These are phyloP conservation scores for Leptographium flavum DNA, from an alignment of 2,329 filamentous ascomycete species.

Conservation along the genomic window DNA sequence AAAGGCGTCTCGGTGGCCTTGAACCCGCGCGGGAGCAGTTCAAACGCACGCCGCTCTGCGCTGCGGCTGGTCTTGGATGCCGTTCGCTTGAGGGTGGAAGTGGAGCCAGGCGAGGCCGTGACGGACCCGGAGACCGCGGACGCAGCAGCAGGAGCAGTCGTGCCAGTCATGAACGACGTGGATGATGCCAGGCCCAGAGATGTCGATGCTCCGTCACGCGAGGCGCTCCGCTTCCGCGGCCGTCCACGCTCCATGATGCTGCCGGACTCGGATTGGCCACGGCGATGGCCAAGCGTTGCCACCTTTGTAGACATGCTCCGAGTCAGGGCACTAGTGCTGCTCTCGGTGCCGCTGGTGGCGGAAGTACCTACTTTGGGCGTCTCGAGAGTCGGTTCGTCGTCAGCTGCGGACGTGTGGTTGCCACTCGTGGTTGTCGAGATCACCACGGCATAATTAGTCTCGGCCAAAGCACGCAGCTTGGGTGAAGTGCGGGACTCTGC, in stretches of 20 bases:
- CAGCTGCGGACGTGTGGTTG: not conserved
- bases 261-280: conserved; percentile 41
- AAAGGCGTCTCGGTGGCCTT: conserved; percentile 35
- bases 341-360: not conserved
- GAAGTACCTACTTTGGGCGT: not conserved
- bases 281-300: conserved; percentile 25
- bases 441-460: conserved; percentile 12
- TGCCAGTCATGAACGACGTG: conserved; percentile 1
- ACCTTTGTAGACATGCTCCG: conserved; percentile 11
- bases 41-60: conserved; percentile 42
- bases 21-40: conserved; percentile 45
- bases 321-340: not conserved
- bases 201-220: conserved; percentile 4
- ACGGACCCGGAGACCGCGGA: not conserved
- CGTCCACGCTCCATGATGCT: conserved; percentile 48
- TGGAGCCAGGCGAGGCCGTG: not conserved
- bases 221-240: conserved; percentile 35
- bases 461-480: conserved; percentile 16
- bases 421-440: conserved; percentile 15
- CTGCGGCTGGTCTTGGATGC: conserved; percentile 31
- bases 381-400: not conserved
- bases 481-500: not conserved
- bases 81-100: conserved; percentile 20
- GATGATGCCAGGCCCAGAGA: not conserved
- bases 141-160: not conserved